A percentile compares a stretch with the other conserved stretches of the same genome.
These are phyloP conservation scores for Claviceps maximensis DNA, from an alignment of 2,329 filamentous ascomycete species.

Conservation along the genomic window DNA sequence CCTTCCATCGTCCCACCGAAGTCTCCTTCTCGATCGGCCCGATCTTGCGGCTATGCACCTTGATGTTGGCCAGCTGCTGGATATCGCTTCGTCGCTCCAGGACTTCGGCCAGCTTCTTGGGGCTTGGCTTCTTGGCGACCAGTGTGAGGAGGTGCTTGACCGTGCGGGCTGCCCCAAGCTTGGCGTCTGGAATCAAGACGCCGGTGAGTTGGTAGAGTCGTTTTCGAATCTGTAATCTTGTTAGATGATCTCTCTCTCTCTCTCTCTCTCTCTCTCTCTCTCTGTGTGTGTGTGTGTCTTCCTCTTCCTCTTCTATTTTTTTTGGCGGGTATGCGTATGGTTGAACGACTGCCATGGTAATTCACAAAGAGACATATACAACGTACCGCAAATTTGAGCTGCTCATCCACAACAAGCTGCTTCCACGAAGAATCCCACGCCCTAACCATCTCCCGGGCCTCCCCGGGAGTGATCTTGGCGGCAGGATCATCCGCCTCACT, in stretches of 20 bases:
- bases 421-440: slow-evolving; percentile 46
- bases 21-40: slow-evolving; percentile 62
- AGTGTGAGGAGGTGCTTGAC: slow-evolving; percentile 41
- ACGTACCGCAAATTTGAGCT: slow-evolving; percentile 63
- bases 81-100: slow-evolving; percentile 37
- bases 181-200: slow-evolving; percentile 57
- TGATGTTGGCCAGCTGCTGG: slow-evolving; percentile 51
- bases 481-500: not conserved
- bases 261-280: not conserved
- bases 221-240: slow-evolving; percentile 53
- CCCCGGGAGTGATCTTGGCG: slow-evolving; percentile 12
- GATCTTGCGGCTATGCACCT: slow-evolving; percentile 48
- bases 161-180: slow-evolving; percentile 42
- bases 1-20: slow-evolving; percentile 62
- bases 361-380: not conserved
- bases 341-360: not conserved
- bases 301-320: not conserved
- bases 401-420: slow-evolving; percentile 40
- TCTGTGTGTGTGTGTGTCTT: too few relatives aligned
- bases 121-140: slow-evolving; percentile 39
- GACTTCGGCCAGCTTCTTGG: slow-evolving; percentile 49
- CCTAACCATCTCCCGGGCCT: slow-evolving; percentile 29
- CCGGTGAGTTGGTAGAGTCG: slow-evolving; percentile 72
- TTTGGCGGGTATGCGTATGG: not conserved
- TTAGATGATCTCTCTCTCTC: not conserved